phyloP scores from a whole-genome alignment of 2,329 filamentous ascomycete species.

The Delphinella strobiligena region DNA sequence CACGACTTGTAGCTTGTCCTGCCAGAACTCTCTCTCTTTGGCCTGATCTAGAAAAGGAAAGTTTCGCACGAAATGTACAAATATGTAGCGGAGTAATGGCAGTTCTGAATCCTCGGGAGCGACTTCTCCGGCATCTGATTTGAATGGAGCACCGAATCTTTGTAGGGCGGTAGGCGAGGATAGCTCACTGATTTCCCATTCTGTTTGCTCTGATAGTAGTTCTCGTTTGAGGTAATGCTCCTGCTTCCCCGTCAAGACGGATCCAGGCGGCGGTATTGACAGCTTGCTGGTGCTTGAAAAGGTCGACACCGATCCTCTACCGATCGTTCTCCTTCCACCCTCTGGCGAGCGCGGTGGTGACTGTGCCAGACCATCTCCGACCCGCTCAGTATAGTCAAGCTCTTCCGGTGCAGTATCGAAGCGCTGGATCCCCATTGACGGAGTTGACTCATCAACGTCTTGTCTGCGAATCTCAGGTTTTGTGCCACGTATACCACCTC shows the following conservation, averaged over 20 bases:
- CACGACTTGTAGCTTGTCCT: slow-evolving; percentile 91
- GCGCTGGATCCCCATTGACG: too few relatives aligned
- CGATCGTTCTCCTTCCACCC: slow-evolving; percentile 6
- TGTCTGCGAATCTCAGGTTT: too few relatives aligned
- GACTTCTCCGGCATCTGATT: slow-evolving; percentile 83
- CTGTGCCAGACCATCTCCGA: slow-evolving; percentile 5
- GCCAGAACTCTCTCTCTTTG: slow-evolving; percentile 98
- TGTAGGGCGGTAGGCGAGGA: slow-evolving; percentile 90
- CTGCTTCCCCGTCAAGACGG: slow-evolving; percentile 81
- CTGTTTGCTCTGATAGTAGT: slow-evolving; percentile 79
- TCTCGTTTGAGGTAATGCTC: slow-evolving; percentile 98
- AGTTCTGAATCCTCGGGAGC: slow-evolving; percentile 88
- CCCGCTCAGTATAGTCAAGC: neutral
- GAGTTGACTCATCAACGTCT: too few relatives aligned
- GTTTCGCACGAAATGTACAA: slow-evolving; percentile 93
- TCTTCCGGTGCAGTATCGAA: slow-evolving; percentile 12
- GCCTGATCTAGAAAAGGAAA: slow-evolving; percentile 97
- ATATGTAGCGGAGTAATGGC: slow-evolving; percentile 88
- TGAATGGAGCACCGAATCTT: slow-evolving; percentile 91
- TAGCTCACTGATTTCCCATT: slow-evolving; percentile 81
- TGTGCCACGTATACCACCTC: too few relatives aligned
- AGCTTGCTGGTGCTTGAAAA: slow-evolving; percentile 23
- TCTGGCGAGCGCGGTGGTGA: slow-evolving; percentile 4
- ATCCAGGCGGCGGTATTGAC: slow-evolving; percentile 41
- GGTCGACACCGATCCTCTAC: slow-evolving; percentile 11